Evolutionary conservation across 306 rosid genomes (phyloP), one percentile per base, ranked within the genome.

Genomic region (Vigna nakashimae): DNA sequence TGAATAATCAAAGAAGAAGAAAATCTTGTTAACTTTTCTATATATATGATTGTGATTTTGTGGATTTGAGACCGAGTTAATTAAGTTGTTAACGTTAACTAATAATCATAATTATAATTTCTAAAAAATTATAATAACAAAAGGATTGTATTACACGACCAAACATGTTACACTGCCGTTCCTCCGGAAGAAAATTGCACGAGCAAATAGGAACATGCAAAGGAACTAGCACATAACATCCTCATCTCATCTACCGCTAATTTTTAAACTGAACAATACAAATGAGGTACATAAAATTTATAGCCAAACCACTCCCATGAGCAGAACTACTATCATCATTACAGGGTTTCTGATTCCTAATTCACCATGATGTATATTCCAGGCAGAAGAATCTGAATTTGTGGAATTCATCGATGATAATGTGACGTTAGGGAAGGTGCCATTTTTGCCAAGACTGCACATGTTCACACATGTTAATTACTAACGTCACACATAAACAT

Each of bases 371-470:
- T 34, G 75, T 42, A 78, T 69, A 63, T 22, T 60, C 64, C 15
- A n/a, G 69, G 89, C 88, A 5, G 98, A 88, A 73, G 92, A 84
- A 42, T 79, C 90, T 62, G 86, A 20, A 82, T 67, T 80, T 7
- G 97, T 84, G 18, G 93, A 92, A 80, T 92, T 92, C 89, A 88
- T 74, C 7, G 96, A 86, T 63, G 96, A 90, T 88, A 48, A 87
- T 42, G 74, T 90, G 86, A 51, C 71, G 79, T 13, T 62, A 5
- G 68, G 68, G 68, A 84, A 52, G 24, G 87, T 84, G 80, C 89
- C 87, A 71, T 88, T 89, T 75, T 75, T 86, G 20, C 93, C 97
- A 52, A 80, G 75, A 78, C 97, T 92, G 90, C 80, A 85, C 76
- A 76, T 49, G 77, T 72, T 67, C 65, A 65, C 17, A 65, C 15